Conservation (phyloP, 352 stramenopile genomes). For the Pythium phragmitis region DNA sequence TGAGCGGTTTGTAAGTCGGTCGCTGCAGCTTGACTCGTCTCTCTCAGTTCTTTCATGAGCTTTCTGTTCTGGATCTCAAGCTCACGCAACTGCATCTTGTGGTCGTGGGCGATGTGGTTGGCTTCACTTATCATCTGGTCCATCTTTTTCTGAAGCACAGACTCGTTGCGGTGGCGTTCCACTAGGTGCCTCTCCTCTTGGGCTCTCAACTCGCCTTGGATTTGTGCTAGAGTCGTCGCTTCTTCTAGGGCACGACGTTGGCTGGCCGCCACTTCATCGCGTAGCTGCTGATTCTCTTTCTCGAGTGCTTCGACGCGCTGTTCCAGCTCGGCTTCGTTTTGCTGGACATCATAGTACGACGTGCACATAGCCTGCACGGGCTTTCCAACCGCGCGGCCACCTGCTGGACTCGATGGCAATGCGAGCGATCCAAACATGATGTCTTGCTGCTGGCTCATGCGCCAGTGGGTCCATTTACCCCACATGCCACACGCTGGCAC, state of each 20-base stretch:
- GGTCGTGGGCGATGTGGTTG: conserved; percentile 50
- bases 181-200: conserved; percentile 49
- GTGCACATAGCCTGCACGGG: conserved; percentile 71
- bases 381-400: conserved; percentile 27
- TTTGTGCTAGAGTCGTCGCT: conserved; percentile 29
- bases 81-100: conserved; percentile 40
- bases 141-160: conserved; percentile 45
- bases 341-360: conserved; percentile 83
- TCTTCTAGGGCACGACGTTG: conserved; percentile 30
- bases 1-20: neutral
- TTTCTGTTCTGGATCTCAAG: conserved; percentile 23
- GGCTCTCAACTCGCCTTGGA: conserved; percentile 45
- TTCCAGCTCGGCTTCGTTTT: conserved; percentile 59
- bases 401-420: conserved; percentile 4
- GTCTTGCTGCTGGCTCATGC: conserved; percentile 72
- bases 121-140: conserved; percentile 48
- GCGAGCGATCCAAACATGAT: conserved; percentile 30
- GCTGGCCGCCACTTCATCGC: conserved; percentile 26
- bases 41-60: conserved; percentile 8
- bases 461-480: conserved; percentile 85
- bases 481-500: conserved; percentile 80
- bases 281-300: conserved; percentile 30
- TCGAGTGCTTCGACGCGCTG: conserved; percentile 34
- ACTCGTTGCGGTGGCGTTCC: conserved; percentile 38
- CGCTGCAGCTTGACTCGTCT: neutral